Evolutionary conservation across 1,284 basidiomycete species (phyloP).

Genomic region (Sporisorium exsertum): DNA sequence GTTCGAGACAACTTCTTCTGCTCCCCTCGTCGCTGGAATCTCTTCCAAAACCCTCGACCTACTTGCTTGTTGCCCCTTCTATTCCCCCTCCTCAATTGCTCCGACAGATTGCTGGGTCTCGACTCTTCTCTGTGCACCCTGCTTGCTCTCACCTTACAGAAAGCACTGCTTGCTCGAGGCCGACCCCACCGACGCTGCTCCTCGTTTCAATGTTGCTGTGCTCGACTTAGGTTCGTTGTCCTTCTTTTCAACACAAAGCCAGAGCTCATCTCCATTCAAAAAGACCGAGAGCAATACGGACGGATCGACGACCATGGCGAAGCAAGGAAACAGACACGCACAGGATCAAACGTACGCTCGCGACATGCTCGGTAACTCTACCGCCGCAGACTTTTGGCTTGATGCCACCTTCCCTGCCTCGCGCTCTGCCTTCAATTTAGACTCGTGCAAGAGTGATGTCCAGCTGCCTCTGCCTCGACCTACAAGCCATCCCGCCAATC

Average conservation of each 20-base stretch:
- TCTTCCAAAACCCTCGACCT: not conserved
- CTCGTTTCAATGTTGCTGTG: not conserved
- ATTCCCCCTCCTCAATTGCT: not conserved
- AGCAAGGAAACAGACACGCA: not conserved
- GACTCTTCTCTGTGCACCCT: not conserved
- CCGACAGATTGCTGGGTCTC: slow-evolving; percentile 10
- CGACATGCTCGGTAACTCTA: slow-evolving; percentile 2
- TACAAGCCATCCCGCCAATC: not conserved
- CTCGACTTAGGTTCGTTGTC: not conserved
- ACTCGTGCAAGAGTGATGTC: slow-evolving; percentile 10
- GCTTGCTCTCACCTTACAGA: slow-evolving; percentile 2
- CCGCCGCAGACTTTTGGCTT: slow-evolving; percentile 10
- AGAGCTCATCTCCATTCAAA: not conserved
- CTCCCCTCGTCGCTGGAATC: not conserved
- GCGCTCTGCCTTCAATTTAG: slow-evolving; percentile 8
- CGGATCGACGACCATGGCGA: not conserved
- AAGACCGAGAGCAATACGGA: not conserved
- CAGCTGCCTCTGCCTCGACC: slow-evolving; percentile 5
- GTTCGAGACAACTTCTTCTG: not conserved
- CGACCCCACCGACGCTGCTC: not conserved
- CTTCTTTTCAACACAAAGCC: not conserved
- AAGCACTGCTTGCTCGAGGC: not conserved
- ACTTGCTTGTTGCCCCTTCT: slow-evolving; percentile 1
- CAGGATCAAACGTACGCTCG: not conserved
- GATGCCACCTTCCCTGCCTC: slow-evolving; percentile 1